These are phyloP conservation scores for Amanita subjunquillea DNA, from an alignment of 768 basidiomycete species.

Conservation along the genomic window DNA sequence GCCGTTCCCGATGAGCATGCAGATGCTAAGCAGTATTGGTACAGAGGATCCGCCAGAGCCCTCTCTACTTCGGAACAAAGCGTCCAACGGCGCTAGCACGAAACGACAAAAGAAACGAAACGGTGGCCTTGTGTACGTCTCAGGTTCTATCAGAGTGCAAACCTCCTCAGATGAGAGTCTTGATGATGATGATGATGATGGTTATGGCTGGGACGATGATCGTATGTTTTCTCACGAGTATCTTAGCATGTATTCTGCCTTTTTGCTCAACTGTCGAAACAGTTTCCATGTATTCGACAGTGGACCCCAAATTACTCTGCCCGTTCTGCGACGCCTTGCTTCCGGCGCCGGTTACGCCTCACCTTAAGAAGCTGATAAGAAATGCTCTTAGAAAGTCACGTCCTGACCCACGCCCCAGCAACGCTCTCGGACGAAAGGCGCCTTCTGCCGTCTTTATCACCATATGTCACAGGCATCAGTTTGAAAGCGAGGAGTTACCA, in stretches of 20 bases:
- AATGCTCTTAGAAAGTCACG: conserved; percentile 42
- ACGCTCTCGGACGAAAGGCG: conserved; percentile 51
- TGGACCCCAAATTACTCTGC: conserved; percentile 63
- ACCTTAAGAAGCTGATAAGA: conserved; percentile 43
- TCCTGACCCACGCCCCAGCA: conserved; percentile 55
- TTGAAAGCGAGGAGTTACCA: conserved; percentile 65
- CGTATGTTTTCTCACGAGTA: conserved; percentile 18
- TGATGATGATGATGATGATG: neutral
- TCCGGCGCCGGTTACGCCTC: conserved; percentile 51
- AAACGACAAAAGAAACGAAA: conserved; percentile 1
- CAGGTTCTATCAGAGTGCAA: neutral
- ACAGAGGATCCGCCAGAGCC: conserved; percentile 7
- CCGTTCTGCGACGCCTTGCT: conserved; percentile 73
- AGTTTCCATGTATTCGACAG: conserved; percentile 42
- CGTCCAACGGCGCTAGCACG: neutral
- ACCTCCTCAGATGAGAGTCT: neutral
- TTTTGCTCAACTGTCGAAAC: conserved; percentile 1
- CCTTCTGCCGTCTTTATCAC: conserved; percentile 49
- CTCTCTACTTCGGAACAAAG: conserved; percentile 4
- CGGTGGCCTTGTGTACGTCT: neutral
- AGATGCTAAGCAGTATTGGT: conserved; percentile 28
- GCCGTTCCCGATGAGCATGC: conserved; percentile 33
- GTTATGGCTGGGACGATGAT: conserved; percentile 18
- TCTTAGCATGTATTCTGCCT: neutral
- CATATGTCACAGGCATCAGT: conserved; percentile 71